Percentiles rank a stretch among this genome's conserved stretches.
Conservation (phyloP, 2,329 filamentous ascomycete genomes). For the Tolypocladium ophioglossoides region DNA sequence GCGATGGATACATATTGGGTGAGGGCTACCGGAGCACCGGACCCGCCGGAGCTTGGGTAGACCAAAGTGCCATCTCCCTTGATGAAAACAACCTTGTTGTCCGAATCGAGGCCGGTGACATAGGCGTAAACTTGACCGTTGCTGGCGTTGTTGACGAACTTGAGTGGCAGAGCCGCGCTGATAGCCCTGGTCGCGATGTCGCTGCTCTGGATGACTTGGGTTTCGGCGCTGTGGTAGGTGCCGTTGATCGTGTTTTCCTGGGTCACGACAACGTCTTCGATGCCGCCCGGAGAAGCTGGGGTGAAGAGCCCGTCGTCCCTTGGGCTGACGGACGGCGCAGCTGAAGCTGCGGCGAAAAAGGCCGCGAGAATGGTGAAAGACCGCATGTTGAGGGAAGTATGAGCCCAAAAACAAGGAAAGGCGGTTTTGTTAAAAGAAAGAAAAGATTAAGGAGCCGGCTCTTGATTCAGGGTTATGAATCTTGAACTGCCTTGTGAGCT, state of each 20-base stretch:
- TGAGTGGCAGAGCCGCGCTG: conserved; percentile 11
- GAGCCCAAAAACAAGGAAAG: too few relatives aligned
- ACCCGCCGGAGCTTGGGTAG: conserved; percentile 29
- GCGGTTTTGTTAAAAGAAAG: too few relatives aligned
- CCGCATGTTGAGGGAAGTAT: neutral
- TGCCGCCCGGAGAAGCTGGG: conserved; percentile 17
- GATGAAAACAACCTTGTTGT: conserved; percentile 30
- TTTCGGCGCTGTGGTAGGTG: conserved; percentile 13
- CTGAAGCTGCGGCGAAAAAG: conserved; percentile 9
- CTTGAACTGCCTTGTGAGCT: too few relatives aligned
- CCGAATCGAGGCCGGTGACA: conserved; percentile 31
- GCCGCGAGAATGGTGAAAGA: conserved; percentile 4
- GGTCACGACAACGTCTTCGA: conserved; percentile 23
- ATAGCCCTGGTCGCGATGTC: neutral
- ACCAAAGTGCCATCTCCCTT: conserved; percentile 26
- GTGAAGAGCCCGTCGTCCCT: conserved; percentile 12
- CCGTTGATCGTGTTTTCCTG: conserved; percentile 28
- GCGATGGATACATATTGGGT: conserved; percentile 30
- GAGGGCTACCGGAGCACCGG: conserved; percentile 24
- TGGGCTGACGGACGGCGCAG: conserved; percentile 6
- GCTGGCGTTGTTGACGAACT: conserved; percentile 32
- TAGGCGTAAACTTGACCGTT: conserved; percentile 31
- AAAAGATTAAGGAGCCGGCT: too few relatives aligned
- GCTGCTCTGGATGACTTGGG: conserved; percentile 1
- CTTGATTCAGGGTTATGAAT: too few relatives aligned